These are phyloP conservation scores for Fraxinus pennsylvanica DNA, from an alignment of 257 asterid genomes.

Conservation along the genomic window DNA sequence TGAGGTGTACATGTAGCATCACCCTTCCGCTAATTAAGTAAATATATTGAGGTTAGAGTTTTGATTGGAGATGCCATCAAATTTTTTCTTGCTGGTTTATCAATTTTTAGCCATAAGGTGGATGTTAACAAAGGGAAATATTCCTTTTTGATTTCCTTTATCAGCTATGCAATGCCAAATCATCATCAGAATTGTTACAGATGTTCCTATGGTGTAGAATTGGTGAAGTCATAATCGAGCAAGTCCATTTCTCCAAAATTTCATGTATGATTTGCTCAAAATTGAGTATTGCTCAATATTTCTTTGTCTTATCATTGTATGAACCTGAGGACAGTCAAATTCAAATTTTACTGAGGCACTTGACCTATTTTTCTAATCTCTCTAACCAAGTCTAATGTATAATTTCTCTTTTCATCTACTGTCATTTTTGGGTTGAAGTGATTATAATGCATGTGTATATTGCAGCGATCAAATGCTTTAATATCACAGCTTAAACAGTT, in stretches of 20 bases:
- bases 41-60: neutral
- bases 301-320: constrained; percentile 22
- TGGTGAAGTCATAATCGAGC: neutral
- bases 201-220: constrained; percentile 6
- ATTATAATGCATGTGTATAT: neutral
- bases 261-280: constrained; percentile 15
- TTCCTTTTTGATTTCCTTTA: neutral
- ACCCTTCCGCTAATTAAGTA: neutral
- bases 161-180: constrained; percentile 12
- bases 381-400: neutral
- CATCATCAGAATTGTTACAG: neutral
- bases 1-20: too few relatives aligned
- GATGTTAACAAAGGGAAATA: neutral
- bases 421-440: neutral
- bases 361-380: neutral
- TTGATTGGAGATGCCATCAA: neutral
- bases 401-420: too few relatives aligned
- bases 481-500: neutral
- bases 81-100: neutral
- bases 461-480: neutral
- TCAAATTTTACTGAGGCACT: constrained; percentile 5
- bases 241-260: neutral
- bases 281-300: constrained; percentile 6
- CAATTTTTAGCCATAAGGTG: neutral
- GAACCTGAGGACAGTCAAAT: neutral